Evolutionary conservation across 78 protist genomes (phyloP), one percentile per base, ranked within the genome.

Genomic region (Ministeria vibrans): DNA sequence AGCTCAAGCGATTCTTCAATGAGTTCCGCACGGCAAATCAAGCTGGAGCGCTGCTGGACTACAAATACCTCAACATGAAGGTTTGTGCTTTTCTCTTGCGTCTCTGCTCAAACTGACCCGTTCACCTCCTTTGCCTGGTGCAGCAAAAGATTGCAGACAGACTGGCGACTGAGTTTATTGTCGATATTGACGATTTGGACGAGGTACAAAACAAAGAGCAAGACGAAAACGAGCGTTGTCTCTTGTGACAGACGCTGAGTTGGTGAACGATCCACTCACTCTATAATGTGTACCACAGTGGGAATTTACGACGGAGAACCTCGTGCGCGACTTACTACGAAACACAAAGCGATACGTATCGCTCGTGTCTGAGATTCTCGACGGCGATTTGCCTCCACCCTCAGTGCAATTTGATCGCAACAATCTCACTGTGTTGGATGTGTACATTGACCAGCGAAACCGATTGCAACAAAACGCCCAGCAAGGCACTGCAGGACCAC

Each of bases 111-210:
- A 9, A 64, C 2, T 6, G 27, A 34, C 23, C 2, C 39, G 71
- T 63, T 34, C 42, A 63, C n/a, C 22, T 63, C 41, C 4, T 41
- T 3, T 41, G 15, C 39, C 71, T 13, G 3, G 13, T 46, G 28
- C 74, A 70, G 76, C 42, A 36, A 44, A 11, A 70, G 59, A 70
- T 70, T 44, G 76, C 44, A 0, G n/a, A 70, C 76, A 51, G 76
- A 6, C 61, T 44, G 59, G 62, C 15, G 9, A 9, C 6, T 3
- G n/a, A 28, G 23, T 4, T 70, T 23, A 28, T 3, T 7, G 44
- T 70, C 44, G 59, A 70, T n/a, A 51, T 70, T 59, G 53, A 70
- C 11, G 76, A 70, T 28, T 25, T 68, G 36, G 15, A 68, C 32
- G 74, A 36, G 22, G 74, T 68, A 49, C 5, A 49, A 41, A 30